Base-by-base conservation (phyloP, 139 green algal species). In the Yamagishiella unicocca region DNA sequence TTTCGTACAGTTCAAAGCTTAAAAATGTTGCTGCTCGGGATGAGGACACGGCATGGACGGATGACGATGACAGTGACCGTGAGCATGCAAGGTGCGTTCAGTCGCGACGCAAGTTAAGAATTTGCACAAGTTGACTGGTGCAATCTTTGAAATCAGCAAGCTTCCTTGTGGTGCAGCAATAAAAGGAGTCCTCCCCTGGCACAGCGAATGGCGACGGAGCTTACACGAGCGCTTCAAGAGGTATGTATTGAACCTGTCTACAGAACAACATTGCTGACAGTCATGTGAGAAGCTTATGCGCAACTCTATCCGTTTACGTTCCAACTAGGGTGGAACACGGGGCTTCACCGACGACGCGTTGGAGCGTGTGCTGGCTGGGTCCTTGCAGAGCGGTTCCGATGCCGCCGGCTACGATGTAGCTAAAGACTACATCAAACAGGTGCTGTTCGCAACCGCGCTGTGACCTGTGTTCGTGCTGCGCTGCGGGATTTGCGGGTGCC, bases 381-480 rank as follows among this genome's bases (percentile, higher is more conserved):
- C 80, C 0, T 3, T 77, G 19, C 43, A 38, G 22, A 29, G 17
- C 9, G 10, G 27, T 2, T 31, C 38, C 21, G 42, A 58, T 29
- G 38, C 33, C 2, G 64, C 55, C 0, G 64, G 80, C 9, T 53
- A 62, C 8, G 80, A 86, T n/a, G 80, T 53, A 7, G 80, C 80
- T 2, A 77, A 74, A 43, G 80, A 86, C n/a, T 86, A 86, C 80
- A 37, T 86, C 43, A 86, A 77, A 31, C 43, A 86, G 79, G 79
- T 64, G 17, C 9, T n/a, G 72, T 58, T 17, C 12, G 70, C 33
- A 76, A 53, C 38, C 24, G 14, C 58, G 19, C 24, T 67, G 58
- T 6, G 19, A 29, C 58, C 17, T 17, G 12, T 58, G 50, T 58
- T 17, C 50, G 12, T 58, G 50, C 50, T n/a, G n/a, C n/a, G n/a